These are phyloP conservation scores for Cardamine chenopodiifolia DNA, from an alignment of 345 rosid genomes.

Conservation along the genomic window DNA sequence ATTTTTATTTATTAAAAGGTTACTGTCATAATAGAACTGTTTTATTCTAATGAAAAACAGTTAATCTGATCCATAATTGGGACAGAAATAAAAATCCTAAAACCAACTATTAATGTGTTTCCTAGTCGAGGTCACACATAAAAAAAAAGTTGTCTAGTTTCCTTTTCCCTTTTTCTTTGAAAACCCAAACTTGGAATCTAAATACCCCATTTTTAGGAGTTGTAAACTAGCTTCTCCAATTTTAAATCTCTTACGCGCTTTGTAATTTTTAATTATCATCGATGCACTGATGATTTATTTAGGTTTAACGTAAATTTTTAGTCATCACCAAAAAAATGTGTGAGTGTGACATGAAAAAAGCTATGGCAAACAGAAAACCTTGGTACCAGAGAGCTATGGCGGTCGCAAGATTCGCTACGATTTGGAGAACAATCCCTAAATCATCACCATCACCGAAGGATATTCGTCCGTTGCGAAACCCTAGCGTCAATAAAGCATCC, in stretches of 20 bases:
- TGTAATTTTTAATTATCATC: not conserved
- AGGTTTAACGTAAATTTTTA: not conserved
- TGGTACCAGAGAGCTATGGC: conserved; percentile 97
- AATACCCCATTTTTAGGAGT: not conserved
- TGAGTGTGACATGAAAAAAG: conserved; percentile 31
- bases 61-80: conserved; percentile 24
- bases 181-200: conserved; percentile 27
- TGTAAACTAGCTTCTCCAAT: not conserved
- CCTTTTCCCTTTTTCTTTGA: not conserved
- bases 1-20: not conserved
- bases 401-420: conserved; percentile 56
- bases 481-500: conserved; percentile 53
- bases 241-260: conserved; percentile 5
- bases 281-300: not conserved
- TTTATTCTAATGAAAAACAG: not conserved
- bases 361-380: conserved; percentile 63
- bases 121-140: conserved; percentile 4
- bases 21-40: conserved; percentile 3
- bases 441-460: conserved; percentile 40
- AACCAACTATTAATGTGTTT: conserved; percentile 1
- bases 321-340: conserved; percentile 18
- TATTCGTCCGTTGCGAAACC: conserved; percentile 42
- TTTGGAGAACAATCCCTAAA: conserved; percentile 61
- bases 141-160: not conserved
- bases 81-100: conserved; percentile 2